A percentile compares a stretch with the other conserved stretches of the same genome.
These are phyloP conservation scores for Penicillium sp. DNA, from an alignment of 2,329 filamentous ascomycete genomes.

Conservation along the genomic window DNA sequence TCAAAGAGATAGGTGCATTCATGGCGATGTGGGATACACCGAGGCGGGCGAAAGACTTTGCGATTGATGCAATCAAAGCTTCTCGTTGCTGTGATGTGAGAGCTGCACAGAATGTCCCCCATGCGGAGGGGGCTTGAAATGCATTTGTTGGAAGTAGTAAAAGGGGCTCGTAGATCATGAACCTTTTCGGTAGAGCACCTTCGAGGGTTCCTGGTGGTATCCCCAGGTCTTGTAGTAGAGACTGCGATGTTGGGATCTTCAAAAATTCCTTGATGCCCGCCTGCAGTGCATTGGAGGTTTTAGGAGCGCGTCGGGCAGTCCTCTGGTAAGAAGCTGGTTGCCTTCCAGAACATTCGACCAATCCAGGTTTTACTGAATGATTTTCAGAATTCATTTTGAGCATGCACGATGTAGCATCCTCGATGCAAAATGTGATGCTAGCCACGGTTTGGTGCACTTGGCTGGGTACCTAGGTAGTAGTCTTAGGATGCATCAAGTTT, in stretches of 20 bases:
- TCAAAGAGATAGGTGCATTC: slow-evolving; percentile 51
- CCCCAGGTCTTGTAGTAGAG: slow-evolving; percentile 11
- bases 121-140: slow-evolving; percentile 32
- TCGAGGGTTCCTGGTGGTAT: slow-evolving; percentile 14
- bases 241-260: slow-evolving; percentile 16
- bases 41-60: slow-evolving; percentile 33
- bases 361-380: too few species aligned
- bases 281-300: slow-evolving; percentile 1
- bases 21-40: slow-evolving; percentile 53
- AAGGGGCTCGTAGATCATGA: slow-evolving; percentile 53
- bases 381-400: too few species aligned
- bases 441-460: too few species aligned
- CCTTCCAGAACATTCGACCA: too few species aligned
- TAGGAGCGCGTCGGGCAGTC: background rate
- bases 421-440: too few species aligned
- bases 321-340: too few species aligned
- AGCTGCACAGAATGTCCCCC: slow-evolving; percentile 25
- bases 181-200: slow-evolving; percentile 40
- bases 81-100: slow-evolving; percentile 28
- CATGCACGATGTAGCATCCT: too few species aligned
- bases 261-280: slow-evolving; percentile 28
- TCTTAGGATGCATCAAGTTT: too few species aligned
- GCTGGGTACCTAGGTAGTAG: too few species aligned
- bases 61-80: slow-evolving; percentile 41
- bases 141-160: slow-evolving; percentile 51